Evolutionary conservation across 108 stramenopile genomes (phyloP).

Genomic region (Bacterosira constricta): DNA sequence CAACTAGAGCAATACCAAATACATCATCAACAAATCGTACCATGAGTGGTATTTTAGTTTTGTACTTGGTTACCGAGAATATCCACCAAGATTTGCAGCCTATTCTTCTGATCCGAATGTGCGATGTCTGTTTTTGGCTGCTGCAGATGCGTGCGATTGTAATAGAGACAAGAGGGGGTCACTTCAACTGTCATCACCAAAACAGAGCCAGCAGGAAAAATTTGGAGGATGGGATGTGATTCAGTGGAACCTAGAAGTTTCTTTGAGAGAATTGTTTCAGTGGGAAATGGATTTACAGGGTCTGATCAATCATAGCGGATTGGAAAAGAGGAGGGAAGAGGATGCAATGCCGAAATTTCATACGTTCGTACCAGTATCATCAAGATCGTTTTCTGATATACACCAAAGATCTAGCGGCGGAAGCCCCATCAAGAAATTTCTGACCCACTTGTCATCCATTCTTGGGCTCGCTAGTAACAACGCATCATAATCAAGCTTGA

Average conservation of each 20-base stretch:
- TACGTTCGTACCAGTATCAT: neutral
- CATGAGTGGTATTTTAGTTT: slow-evolving; percentile 26
- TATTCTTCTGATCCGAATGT: slow-evolving; percentile 36
- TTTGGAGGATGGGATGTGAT: slow-evolving; percentile 43
- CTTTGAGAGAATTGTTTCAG: slow-evolving; percentile 20
- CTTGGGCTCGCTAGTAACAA: neutral
- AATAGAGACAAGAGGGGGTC: neutral
- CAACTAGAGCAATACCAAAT: slow-evolving; percentile 37
- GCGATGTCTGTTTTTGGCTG: slow-evolving; percentile 33
- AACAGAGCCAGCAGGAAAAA: neutral
- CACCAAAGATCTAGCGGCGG: no score
- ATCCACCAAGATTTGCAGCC: slow-evolving; percentile 34
- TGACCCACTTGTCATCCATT: neutral
- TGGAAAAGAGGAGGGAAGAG: neutral
- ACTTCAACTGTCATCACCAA: neutral
- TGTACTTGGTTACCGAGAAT: slow-evolving; percentile 40
- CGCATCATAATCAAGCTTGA: no score
- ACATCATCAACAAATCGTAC: no score
- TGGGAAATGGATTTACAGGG: slow-evolving; percentile 21
- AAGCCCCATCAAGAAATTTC: neutral
- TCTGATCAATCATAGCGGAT: no score
- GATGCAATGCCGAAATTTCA: neutral
- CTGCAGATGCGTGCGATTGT: slow-evolving; percentile 37
- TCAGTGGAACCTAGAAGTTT: slow-evolving; percentile 28
- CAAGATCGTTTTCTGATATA: no score